Evolutionary conservation across 345 rosid species (phyloP).

Genomic region (Citrus inodora): DNA sequence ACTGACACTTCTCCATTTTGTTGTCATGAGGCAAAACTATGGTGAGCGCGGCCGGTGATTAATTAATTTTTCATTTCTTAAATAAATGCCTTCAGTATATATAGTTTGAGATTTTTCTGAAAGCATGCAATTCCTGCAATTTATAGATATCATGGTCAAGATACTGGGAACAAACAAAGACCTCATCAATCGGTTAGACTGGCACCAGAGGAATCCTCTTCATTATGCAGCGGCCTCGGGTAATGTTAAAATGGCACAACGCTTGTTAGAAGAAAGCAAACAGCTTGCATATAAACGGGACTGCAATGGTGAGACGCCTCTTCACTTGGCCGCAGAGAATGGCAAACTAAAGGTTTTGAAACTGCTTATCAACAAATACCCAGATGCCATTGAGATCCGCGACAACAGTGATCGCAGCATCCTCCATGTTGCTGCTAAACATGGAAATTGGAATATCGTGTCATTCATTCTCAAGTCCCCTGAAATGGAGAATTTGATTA

Average conservation of each 20-base stretch:
- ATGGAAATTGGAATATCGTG: background rate
- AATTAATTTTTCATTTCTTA: background rate
- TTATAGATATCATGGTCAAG: background rate
- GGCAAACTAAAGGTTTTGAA: background rate
- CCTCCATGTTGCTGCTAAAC: background rate
- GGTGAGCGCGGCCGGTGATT: background rate
- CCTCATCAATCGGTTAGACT: background rate
- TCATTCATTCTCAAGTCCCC: background rate
- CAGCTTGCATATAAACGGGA: background rate
- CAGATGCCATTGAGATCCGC: background rate
- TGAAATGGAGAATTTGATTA: conserved; percentile 5
- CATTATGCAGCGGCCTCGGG: background rate
- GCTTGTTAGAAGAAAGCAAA: background rate
- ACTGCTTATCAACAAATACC: background rate
- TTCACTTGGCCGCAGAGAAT: background rate
- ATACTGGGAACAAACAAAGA: background rate
- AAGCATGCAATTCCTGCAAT: background rate
- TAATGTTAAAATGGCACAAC: background rate
- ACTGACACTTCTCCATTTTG: background rate
- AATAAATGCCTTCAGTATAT: too few species aligned
- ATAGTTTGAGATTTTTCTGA: background rate
- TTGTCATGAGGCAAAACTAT: background rate
- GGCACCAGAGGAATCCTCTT: background rate
- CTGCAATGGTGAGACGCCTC: background rate
- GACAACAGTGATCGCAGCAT: background rate